phyloP scores from a whole-genome alignment of 768 basidiomycete genomes.

The Pleurotus sapidus region DNA sequence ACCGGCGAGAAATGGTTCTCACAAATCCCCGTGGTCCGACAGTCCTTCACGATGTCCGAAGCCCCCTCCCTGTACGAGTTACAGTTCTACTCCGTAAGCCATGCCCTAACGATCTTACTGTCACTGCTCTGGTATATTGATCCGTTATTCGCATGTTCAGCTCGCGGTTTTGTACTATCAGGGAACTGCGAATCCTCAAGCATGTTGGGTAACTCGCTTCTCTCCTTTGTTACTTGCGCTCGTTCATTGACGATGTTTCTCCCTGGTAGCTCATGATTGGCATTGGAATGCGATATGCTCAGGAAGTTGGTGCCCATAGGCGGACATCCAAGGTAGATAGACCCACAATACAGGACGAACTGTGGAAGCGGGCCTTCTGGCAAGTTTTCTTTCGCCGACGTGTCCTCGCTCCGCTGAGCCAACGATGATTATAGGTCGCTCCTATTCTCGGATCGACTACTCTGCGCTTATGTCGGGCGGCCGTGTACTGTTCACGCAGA shows the following conservation, averaged over 20 bases:
- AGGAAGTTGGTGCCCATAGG: conserved; percentile 58
- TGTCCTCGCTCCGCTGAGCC: background rate
- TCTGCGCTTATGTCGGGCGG: conserved; percentile 45
- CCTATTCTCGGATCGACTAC: conserved; percentile 13
- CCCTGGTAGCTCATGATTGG: conserved; percentile 50
- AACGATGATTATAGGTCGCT: conserved; percentile 13
- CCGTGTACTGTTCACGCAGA: conserved; percentile 56
- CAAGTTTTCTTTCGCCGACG: conserved; percentile 3
- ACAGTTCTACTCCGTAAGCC: conserved; percentile 59
- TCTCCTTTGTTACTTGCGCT: too few species aligned
- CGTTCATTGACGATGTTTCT: too few species aligned
- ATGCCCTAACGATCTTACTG: too few species aligned
- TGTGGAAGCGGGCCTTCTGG: conserved; percentile 60
- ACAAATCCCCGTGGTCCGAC: conserved; percentile 66
- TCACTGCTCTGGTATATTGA: background rate
- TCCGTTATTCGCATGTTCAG: conserved; percentile 25
- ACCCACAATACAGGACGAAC: conserved; percentile 48
- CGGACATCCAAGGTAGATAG: conserved; percentile 25
- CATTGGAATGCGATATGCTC: conserved; percentile 50
- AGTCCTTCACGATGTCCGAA: conserved; percentile 44
- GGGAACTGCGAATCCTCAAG: conserved; percentile 58
- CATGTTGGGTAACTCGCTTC: conserved; percentile 49
- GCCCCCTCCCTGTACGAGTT: conserved; percentile 73
- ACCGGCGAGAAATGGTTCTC: conserved; percentile 67
- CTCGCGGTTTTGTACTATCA: conserved; percentile 51